Conservation (phyloP, 176 grass and related monocot species). For the Bromus sterilis region DNA sequence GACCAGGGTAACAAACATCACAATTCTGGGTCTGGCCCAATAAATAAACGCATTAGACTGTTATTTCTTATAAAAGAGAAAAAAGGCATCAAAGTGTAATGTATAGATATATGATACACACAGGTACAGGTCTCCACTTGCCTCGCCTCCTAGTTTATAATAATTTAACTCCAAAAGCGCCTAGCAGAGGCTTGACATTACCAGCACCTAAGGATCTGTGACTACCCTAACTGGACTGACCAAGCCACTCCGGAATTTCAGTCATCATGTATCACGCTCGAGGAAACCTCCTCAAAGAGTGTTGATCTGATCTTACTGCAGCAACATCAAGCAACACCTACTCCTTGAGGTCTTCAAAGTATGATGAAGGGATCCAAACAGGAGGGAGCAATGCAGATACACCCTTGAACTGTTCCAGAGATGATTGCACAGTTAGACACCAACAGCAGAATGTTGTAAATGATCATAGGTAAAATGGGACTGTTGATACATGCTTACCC, state of each 20-base stretch:
- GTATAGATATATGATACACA: constrained; percentile 48
- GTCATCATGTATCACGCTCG: not conserved
- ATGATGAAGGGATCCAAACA: constrained; percentile 47
- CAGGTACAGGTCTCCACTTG: constrained; percentile 12
- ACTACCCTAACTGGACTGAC: not conserved
- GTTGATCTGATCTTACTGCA: not conserved
- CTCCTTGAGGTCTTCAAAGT: constrained; percentile 26
- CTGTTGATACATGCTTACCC: constrained; percentile 39
- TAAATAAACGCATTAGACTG: constrained; percentile 19
- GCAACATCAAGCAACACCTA: constrained; percentile 4
- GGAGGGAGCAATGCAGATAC: constrained; percentile 60
- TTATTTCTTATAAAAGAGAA: not conserved
- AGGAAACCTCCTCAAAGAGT: constrained; percentile 5
- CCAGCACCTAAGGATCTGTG: not conserved
- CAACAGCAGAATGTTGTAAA: constrained; percentile 4
- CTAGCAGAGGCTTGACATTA: constrained; percentile 10
- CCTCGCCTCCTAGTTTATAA: constrained; percentile 7
- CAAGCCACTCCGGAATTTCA: not conserved
- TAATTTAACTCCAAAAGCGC: not conserved
- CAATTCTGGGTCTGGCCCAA: not conserved
- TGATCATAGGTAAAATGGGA: not conserved
- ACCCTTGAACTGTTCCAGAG: constrained; percentile 70
- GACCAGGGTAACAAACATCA: not conserved
- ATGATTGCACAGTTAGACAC: constrained; percentile 21
- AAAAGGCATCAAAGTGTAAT: constrained; percentile 15